Conservation (phyloP, 768 basidiomycete species). For the Calocera viscosa region DNA sequence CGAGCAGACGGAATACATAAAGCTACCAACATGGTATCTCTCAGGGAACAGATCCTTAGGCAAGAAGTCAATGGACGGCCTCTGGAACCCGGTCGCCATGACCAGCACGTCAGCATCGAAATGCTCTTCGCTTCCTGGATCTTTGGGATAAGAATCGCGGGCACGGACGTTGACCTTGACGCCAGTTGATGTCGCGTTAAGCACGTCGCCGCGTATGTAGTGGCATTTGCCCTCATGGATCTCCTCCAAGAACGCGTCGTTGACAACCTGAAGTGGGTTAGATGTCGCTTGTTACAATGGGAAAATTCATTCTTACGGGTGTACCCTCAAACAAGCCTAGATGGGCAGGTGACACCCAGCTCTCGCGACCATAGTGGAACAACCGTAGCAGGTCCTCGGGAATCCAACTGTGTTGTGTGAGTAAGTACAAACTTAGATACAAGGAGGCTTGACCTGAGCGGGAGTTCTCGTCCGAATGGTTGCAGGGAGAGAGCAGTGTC, state of each 20-base stretch:
- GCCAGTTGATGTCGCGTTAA: conserved; percentile 29
- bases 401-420: conserved; percentile 28
- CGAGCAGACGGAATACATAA: not conserved
- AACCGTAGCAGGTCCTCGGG: conserved; percentile 36
- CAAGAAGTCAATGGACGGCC: conserved; percentile 37
- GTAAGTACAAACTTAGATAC: not conserved
- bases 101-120: conserved; percentile 39
- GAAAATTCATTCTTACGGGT: conserved; percentile 26
- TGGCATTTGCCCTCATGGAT: conserved; percentile 33
- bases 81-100: conserved; percentile 43
- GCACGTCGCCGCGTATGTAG: conserved; percentile 40
- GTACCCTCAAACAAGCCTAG: conserved; percentile 39
- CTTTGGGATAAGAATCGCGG: conserved; percentile 27
- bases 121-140: conserved; percentile 23
- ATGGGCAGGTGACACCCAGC: conserved; percentile 34
- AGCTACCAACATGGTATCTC: conserved; percentile 31
- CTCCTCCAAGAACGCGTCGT: conserved; percentile 39
- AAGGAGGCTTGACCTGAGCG: conserved; percentile 29
- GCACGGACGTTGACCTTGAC: conserved; percentile 33
- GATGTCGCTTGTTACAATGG: not conserved
- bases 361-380: conserved; percentile 36
- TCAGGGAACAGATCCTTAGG: conserved; percentile 40
- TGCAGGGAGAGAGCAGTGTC: conserved; percentile 39
- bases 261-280: conserved; percentile 32
- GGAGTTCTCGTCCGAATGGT: conserved; percentile 44